Conservation (phyloP, 2,329 filamentous ascomycete species). For the Ophiocordyceps robertsii region DNA sequence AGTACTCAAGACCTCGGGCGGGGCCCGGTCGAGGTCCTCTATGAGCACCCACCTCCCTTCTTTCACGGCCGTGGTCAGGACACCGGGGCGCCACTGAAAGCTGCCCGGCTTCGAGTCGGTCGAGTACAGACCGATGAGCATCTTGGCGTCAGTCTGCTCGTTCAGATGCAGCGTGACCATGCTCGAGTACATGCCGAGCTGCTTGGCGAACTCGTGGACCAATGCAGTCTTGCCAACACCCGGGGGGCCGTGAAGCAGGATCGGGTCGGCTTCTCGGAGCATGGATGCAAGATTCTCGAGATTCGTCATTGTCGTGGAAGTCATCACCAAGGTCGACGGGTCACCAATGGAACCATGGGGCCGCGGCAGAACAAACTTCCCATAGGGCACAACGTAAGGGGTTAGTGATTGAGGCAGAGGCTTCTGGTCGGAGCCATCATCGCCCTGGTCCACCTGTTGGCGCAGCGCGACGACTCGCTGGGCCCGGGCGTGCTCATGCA, state of each 20-base stretch:
- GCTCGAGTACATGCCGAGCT: conserved; percentile 62
- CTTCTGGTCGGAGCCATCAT: conserved; percentile 3
- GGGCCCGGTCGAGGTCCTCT: conserved; percentile 89
- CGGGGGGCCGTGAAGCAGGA: conserved; percentile 69
- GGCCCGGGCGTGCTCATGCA: conserved; percentile 43
- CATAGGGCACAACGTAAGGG: conserved; percentile 49
- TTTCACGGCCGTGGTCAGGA: conserved; percentile 82
- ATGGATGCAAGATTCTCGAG: conserved; percentile 54
- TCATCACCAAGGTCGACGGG: conserved; percentile 47
- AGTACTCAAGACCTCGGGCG: conserved; percentile 87
- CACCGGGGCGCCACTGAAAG: conserved; percentile 84
- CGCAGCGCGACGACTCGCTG: conserved; percentile 29
- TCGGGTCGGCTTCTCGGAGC: conserved; percentile 54
- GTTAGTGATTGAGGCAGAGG: conserved; percentile 34
- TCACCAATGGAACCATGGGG: conserved; percentile 34
- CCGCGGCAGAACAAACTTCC: conserved; percentile 52
- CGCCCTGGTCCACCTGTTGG: conserved; percentile 18
- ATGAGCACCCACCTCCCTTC: conserved; percentile 96
- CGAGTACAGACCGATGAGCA: conserved; percentile 87
- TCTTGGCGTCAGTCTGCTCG: conserved; percentile 95
- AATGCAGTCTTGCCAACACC: conserved; percentile 86
- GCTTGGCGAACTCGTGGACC: conserved; percentile 67
- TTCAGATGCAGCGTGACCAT: conserved; percentile 96
- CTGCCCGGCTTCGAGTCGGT: conserved; percentile 77
- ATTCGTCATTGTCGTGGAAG: conserved; percentile 60